Base-by-base conservation (phyloP, 2,329 filamentous ascomycete genomes). In the Diaporthe destruens region DNA sequence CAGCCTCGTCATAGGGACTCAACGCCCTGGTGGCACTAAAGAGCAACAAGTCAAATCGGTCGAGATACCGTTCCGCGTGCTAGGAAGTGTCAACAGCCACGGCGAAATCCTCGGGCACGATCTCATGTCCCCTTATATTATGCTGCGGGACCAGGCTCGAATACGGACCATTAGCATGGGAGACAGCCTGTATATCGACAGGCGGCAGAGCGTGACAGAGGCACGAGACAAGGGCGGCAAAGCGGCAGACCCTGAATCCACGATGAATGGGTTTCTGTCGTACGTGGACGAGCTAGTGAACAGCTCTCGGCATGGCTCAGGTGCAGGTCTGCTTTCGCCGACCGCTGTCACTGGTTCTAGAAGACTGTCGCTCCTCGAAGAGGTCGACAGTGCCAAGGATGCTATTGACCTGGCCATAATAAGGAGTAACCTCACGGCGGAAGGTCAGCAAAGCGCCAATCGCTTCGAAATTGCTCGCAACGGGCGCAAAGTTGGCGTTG, bases 401-500 rank as follows among this genome's bases (percentile, higher is more conserved):
- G 91, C 94, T 25, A 98, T 99, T 77, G 94, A 98, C 79, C 87
- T 97, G 74, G 93, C 96, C 16, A 98, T 98, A 73, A 87, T 98
- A 69, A 91, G 94, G 75, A 95, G 94, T 79, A 94, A 94, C 76
- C 84, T 92, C 76, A 87, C 90, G 0, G 86, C 86, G 2, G 87
- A 90, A 56, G 88, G 90, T n/a, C 91, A 92, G 47, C 92, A 94
- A 77, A 95, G 93, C 79, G 90, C 92, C n/a, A 98, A 98, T 78
- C 91, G 95, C 51, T 99, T 98, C 80, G 95, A 98, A 80, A 98
- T 99, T 80, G 92, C 96, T 16, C 93, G 96, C 18, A 95, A 95
- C 78, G 95, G 95, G n/a, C 91, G 92, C 71, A 92, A 92, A n/a
- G 95, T 99, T 16, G 96, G 94, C 3, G 94, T 97, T 7, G 90